These are phyloP conservation scores for Cytospora piceicola DNA, from an alignment of 2,329 filamentous ascomycete genomes.

Conservation along the genomic window DNA sequence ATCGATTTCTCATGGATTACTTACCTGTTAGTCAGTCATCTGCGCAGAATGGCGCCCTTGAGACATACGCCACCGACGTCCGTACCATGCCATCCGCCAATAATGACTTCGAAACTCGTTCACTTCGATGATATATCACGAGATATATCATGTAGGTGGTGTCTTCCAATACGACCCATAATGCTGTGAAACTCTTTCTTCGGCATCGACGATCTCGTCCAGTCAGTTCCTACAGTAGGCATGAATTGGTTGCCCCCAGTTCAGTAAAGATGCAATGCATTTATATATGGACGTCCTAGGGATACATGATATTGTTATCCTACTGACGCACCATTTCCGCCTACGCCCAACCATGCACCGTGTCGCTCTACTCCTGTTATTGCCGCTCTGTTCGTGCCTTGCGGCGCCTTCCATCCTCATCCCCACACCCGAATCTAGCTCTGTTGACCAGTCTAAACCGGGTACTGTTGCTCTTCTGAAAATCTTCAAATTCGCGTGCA, in stretches of 20 bases:
- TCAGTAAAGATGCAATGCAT: conserved; percentile 1
- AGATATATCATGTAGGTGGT: not conserved
- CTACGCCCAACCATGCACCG: not conserved
- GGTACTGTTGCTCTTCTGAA: not conserved
- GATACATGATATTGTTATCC: not conserved
- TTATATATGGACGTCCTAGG: conserved; percentile 2
- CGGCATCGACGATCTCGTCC: not conserved
- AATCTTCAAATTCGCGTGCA: not conserved
- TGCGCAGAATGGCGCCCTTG: not conserved
- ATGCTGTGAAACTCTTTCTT: not conserved
- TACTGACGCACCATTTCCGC: conserved; percentile 3
- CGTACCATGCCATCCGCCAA: not conserved
- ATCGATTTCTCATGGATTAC: not conserved
- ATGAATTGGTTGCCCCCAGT: not conserved
- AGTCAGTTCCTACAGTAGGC: not conserved
- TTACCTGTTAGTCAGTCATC: not conserved
- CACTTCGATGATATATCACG: not conserved
- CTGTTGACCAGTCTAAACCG: not conserved
- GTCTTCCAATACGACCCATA: not conserved
- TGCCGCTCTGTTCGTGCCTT: not conserved
- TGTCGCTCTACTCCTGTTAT: not conserved
- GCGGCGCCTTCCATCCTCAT: not conserved
- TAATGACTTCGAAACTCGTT: not conserved
- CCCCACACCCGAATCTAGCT: not conserved
- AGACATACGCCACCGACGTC: not conserved